A percentile compares a stretch with the other conserved stretches of the same genome.
Evolutionary conservation across 305 asterid species (phyloP).

Genomic region (Rubia balearica): DNA sequence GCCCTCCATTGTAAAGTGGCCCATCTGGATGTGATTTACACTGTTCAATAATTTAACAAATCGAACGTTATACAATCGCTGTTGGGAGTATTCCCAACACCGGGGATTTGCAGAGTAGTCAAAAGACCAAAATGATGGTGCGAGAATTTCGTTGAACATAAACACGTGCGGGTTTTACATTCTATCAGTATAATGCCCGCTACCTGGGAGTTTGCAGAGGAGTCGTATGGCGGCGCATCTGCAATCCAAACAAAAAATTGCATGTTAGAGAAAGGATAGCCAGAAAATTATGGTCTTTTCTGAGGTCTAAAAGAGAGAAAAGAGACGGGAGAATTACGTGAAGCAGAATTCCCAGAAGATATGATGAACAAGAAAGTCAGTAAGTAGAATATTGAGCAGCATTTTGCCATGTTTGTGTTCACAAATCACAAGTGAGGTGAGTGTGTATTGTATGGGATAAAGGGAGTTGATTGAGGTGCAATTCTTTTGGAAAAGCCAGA

Average conservation of each 20-base stretch:
- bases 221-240: conserved; percentile 43
- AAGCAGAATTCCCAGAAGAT: conserved; percentile 1
- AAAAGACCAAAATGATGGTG: background rate
- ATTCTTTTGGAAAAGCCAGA: background rate
- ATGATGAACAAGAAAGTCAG: background rate
- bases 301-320: background rate
- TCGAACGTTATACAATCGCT: too few relatives aligned
- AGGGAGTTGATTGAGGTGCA: background rate
- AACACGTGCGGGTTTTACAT: too few relatives aligned
- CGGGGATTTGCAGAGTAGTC: background rate
- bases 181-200: background rate
- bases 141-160: background rate
- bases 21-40: conserved; percentile 47
- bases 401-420: background rate
- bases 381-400: conserved; percentile 6
- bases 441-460: background rate
- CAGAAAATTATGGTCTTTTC: background rate
- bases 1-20: conserved; percentile 66
- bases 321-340: conserved; percentile 10
- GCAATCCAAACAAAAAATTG: conserved; percentile 14
- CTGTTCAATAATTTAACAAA: conserved; percentile 20
- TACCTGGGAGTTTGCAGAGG: conserved; percentile 37
- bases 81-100: background rate
- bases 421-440: background rate
- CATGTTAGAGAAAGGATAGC: background rate